Conservation (phyloP, 345 rosid genomes). For the Eucalyptus tenuipes region DNA sequence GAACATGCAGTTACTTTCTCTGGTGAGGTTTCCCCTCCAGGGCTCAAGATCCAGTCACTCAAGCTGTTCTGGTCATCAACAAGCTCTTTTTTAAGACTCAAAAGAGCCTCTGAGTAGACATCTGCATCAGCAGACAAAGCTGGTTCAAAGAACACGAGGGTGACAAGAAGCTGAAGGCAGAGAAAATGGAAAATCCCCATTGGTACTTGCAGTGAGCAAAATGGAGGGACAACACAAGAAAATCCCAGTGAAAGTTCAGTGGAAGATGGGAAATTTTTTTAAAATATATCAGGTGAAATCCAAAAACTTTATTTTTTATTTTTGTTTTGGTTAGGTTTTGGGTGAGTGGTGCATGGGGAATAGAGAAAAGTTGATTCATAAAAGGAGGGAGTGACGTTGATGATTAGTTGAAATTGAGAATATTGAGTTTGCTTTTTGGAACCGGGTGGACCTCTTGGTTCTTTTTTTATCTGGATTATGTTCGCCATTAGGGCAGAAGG, state of each 20-base stretch:
- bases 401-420: conserved; percentile 11
- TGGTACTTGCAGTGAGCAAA: conserved; percentile 20
- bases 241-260: neutral
- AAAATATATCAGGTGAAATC: neutral
- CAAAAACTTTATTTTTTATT: neutral
- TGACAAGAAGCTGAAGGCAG: conserved; percentile 13
- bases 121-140: conserved; percentile 35
- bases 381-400: conserved; percentile 7
- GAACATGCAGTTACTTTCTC: conserved; percentile 39
- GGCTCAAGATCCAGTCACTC: conserved; percentile 53
- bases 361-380: conserved; percentile 29
- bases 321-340: neutral
- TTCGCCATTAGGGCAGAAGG: conserved; percentile 22
- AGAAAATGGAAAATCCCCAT: conserved; percentile 41
- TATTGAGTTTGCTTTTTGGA: conserved; percentile 16
- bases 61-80: conserved; percentile 28
- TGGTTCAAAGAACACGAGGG: neutral
- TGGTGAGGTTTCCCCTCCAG: conserved; percentile 12
- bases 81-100: conserved; percentile 60
- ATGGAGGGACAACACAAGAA: neutral
- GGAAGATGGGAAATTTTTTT: neutral
- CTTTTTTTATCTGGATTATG: conserved; percentile 19
- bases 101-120: conserved; percentile 53
- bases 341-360: conserved; percentile 52
- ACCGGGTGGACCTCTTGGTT: conserved; percentile 19